Percentiles rank a stretch among this genome's conserved stretches.
Evolutionary conservation across 164 flowering plant genomes (phyloP).

Genomic region (Sextonia rubra): DNA sequence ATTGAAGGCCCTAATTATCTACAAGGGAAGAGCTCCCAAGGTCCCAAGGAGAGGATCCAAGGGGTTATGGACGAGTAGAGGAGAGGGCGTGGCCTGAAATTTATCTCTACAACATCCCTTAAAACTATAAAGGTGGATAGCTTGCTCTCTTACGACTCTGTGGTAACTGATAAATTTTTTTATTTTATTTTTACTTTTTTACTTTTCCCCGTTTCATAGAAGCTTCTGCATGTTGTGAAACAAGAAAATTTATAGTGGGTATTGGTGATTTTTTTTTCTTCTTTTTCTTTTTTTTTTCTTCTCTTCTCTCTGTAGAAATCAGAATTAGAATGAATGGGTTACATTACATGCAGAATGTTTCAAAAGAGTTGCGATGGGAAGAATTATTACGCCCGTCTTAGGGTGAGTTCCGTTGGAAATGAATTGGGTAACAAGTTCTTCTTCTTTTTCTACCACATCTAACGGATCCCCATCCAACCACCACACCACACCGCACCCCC

Average conservation of each 20-base stretch:
- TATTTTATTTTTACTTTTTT: background rate
- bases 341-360: constrained; percentile 84
- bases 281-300: constrained; percentile 1
- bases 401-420: constrained; percentile 30
- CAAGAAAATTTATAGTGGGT: background rate
- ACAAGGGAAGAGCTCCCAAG: constrained; percentile 93
- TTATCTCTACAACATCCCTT: constrained; percentile 57
- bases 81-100: constrained; percentile 74
- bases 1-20: constrained; percentile 95
- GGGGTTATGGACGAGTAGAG: constrained; percentile 98
- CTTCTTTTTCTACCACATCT: constrained; percentile 57
- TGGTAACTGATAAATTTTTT: too few relatives aligned
- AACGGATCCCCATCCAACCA: constrained; percentile 57
- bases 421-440: constrained; percentile 33
- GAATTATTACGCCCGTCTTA: constrained; percentile 48
- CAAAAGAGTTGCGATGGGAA: constrained; percentile 78
- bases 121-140: too few relatives aligned
- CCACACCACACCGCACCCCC: too few relatives aligned
- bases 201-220: background rate
- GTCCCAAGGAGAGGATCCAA: constrained; percentile 75
- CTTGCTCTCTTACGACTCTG: too few relatives aligned
- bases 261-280: constrained; percentile 7
- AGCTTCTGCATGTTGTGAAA: constrained; percentile 9
- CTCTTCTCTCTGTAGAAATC: constrained; percentile 8
- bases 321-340: constrained; percentile 99